Percentiles rank a stretch among this genome's conserved stretches.
Conservation (phyloP, 208 protist genomes). For the Endotrypanum monterogeii region DNA sequence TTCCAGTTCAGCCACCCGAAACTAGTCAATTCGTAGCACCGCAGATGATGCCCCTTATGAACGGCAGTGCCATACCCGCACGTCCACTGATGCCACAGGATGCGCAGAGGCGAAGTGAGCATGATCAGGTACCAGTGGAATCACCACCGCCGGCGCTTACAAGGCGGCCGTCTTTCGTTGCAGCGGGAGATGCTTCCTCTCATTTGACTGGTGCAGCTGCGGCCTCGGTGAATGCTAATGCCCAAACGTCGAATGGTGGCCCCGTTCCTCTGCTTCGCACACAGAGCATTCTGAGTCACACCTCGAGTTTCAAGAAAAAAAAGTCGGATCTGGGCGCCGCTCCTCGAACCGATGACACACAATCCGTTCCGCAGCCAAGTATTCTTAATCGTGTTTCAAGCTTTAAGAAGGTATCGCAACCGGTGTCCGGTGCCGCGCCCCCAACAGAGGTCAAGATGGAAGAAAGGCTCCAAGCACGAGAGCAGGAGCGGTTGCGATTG, state of each 20-base stretch:
- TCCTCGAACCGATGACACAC: not conserved
- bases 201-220: not conserved
- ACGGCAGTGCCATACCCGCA: not conserved
- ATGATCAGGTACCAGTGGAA: not conserved
- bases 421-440: conserved; percentile 2
- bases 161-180: not conserved
- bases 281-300: conserved; percentile 28
- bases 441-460: conserved; percentile 7
- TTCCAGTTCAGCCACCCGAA: no score
- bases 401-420: conserved; percentile 36
- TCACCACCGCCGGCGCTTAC: conserved; percentile 1
- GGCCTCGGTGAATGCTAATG: not conserved
- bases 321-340: not conserved
- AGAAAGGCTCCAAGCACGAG: conserved; percentile 8
- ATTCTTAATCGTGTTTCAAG: conserved; percentile 45
- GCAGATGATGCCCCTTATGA: not conserved
- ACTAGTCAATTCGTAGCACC: not conserved
- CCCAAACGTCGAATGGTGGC: not conserved
- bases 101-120: not conserved
- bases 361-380: conserved; percentile 19
- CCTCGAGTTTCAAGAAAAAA: conserved; percentile 31
- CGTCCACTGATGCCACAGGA: not conserved
- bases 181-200: not conserved
- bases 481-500: conserved; percentile 17
- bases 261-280: conserved; percentile 8